phyloP scores from a whole-genome alignment of 257 asterid genomes.

The Gentiana macrophylla region DNA sequence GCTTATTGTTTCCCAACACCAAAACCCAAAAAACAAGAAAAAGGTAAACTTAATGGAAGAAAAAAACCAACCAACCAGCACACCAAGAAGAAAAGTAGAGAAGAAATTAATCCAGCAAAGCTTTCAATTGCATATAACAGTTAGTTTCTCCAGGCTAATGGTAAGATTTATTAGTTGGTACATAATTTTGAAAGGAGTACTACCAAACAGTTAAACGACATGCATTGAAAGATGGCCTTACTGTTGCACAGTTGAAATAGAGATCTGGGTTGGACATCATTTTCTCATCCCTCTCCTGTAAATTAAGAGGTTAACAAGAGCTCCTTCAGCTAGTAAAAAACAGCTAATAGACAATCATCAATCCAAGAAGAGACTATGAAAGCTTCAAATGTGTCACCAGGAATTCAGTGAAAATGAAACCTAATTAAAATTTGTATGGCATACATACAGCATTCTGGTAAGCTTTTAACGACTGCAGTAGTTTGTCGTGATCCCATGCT shows the following conservation, averaged over 20 bases:
- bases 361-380: background rate
- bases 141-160: too few relatives aligned
- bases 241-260: constrained; percentile 80
- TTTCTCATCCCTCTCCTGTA: constrained; percentile 84
- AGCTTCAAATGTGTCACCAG: background rate
- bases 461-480: constrained; percentile 72
- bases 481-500: constrained; percentile 76
- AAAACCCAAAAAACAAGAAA: too few relatives aligned
- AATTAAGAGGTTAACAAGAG: constrained; percentile 9
- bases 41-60: too few relatives aligned
- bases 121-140: too few relatives aligned
- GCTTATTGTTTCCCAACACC: too few relatives aligned
- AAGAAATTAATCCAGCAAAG: too few relatives aligned
- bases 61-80: too few relatives aligned
- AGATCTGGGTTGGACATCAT: constrained; percentile 86
- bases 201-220: too few relatives aligned
- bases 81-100: too few relatives aligned
- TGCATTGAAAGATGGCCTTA: constrained; percentile 22
- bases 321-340: constrained; percentile 4
- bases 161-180: background rate
- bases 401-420: too few relatives aligned
- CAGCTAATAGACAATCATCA: background rate
- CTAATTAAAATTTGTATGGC: background rate
- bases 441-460: constrained; percentile 92
- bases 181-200: background rate